Percentiles rank a stretch among this genome's conserved stretches.
Conservation (phyloP, 306 rosid genomes). For the Castanospermum australe region DNA sequence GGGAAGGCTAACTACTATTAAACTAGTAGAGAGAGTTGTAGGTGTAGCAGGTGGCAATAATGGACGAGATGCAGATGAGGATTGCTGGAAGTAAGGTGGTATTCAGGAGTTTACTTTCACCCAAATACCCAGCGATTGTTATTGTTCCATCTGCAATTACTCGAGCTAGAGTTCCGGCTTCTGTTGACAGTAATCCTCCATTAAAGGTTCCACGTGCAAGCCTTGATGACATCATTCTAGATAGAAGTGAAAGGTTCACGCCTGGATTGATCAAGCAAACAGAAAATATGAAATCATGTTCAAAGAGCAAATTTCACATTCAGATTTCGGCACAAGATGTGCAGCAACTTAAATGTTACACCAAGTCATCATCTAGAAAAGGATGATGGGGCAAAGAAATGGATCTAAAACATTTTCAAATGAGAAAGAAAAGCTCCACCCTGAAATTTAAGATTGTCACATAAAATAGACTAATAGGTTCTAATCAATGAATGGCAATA, state of each 20-base stretch:
- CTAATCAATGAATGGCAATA: neutral
- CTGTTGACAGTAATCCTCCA: constrained; percentile 82
- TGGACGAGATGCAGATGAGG: constrained; percentile 64
- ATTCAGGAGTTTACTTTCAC: constrained; percentile 63
- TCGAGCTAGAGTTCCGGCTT: constrained; percentile 91
- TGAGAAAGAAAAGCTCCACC: neutral
- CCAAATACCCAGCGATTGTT: constrained; percentile 68
- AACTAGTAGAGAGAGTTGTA: constrained; percentile 82
- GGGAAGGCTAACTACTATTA: neutral
- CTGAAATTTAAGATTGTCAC: neutral
- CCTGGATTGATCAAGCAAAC: constrained; percentile 49
- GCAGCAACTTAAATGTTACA: neutral
- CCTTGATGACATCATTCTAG: constrained; percentile 82
- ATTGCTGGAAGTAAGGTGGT: constrained; percentile 72
- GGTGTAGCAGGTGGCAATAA: constrained; percentile 69
- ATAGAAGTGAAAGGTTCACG: constrained; percentile 80
- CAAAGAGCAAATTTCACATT: constrained; percentile 4
- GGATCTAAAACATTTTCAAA: neutral
- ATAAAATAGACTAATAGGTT: neutral
- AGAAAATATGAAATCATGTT: neutral
- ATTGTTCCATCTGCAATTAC: constrained; percentile 86
- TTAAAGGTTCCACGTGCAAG: constrained; percentile 82
- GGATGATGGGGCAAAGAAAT: neutral
- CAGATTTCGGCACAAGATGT: neutral
- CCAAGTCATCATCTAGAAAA: neutral